Evolutionary conservation across 2,329 filamentous ascomycete genomes (phyloP).

Genomic region (Exophiala sideris): DNA sequence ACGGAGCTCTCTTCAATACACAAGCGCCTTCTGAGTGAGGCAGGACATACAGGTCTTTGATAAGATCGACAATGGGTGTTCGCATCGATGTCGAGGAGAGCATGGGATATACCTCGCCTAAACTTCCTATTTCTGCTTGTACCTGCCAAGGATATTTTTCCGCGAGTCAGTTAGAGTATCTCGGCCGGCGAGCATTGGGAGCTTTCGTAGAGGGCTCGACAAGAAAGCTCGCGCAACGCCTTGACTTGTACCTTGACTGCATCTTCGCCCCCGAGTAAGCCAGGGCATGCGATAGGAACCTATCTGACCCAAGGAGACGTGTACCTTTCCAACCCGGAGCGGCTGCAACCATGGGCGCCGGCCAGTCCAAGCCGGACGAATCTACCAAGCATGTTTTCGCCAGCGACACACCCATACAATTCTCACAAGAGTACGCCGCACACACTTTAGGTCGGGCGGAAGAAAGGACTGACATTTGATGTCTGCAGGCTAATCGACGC

Average conservation of each 20-base stretch:
- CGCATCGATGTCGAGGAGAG: too few relatives aligned
- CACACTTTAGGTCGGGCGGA: slow-evolving; percentile 70
- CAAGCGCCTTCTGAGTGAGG: too few relatives aligned
- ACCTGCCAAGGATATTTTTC: slow-evolving; percentile 3
- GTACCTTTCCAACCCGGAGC: neutral
- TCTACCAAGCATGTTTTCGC: slow-evolving; percentile 60
- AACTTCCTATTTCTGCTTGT: neutral
- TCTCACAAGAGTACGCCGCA: slow-evolving; percentile 35
- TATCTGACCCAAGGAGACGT: neutral
- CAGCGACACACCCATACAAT: slow-evolving; percentile 46
- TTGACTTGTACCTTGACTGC: too few relatives aligned
- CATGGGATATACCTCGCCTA: neutral
- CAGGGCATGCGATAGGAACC: slow-evolving; percentile 5
- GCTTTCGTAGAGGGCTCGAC: too few relatives aligned
- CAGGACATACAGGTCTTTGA: too few relatives aligned
- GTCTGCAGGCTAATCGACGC: slow-evolving; percentile 63
- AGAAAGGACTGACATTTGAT: slow-evolving; percentile 40
- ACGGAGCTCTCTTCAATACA: too few relatives aligned
- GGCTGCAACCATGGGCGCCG: slow-evolving; percentile 54
- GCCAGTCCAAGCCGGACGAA: slow-evolving; percentile 58
- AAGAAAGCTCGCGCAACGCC: too few relatives aligned
- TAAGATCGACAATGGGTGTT: too few relatives aligned
- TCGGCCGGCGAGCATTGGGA: too few relatives aligned
- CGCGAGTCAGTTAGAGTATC: neutral
- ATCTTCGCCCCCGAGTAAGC: too few relatives aligned